Evolutionary conservation across 164 flowering plant species (phyloP), one percentile per base, ranked within the genome.

Genomic region (Taxillus chinensis): DNA sequence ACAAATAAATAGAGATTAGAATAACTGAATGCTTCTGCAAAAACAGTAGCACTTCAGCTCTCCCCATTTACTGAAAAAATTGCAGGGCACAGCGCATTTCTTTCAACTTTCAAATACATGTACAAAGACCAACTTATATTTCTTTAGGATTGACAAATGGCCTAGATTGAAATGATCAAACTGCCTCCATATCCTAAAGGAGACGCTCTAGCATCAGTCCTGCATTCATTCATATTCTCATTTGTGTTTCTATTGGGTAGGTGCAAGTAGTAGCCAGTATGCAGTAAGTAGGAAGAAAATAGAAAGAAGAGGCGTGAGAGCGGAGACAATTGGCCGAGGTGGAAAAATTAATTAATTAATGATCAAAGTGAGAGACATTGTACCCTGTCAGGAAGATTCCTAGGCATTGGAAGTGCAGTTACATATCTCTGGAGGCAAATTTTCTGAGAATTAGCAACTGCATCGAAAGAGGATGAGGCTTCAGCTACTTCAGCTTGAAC

Each of bases 281-380:
- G 48, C 27, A 8, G 9, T 43, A 68, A 65, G 45, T 56, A n/a
- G 57, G 66, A 67, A 45, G 62, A 8, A 70, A 53, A 66, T 41
- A 63, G 62, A 63, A 63, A 59, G 60, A 52, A 64, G 64, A 67
- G 55, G 64, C 67, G 61, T 42, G 55, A 49, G 74, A 64, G 59
- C 54, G 64, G 64, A 73, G 73, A 64, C 54, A 66, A 64, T 62
- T 64, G 67, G 27, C 61, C 59, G 27, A 48, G 40, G 46, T 66
- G 60, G 73, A 63, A 63, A 65, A 74, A 75, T 71, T 68, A 79
- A 78, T 77, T 71, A 71, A 74, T 75, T 68, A 77, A 68, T 73
- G 60, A 78, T 79, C 80, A 85, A 58, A 87, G 95, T 63, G 90
- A 85, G 67, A 83, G 86, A 74, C 95, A 87, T 66, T 74, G 85